Base-by-base conservation (phyloP, 2,329 filamentous ascomycete genomes). In the Alternaria arbusti region DNA sequence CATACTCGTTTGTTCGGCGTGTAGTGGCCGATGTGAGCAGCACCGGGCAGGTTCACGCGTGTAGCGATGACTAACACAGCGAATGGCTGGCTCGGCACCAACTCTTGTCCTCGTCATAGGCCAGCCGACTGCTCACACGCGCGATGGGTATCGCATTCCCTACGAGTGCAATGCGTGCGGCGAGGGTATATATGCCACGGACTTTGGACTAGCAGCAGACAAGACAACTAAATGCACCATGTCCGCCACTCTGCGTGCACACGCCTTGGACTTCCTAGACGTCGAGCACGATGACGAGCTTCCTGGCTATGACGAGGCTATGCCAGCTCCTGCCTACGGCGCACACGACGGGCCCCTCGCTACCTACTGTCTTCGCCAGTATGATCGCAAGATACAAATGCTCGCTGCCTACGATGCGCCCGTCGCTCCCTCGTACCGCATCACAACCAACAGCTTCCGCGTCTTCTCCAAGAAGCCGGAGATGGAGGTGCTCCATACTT, bases 401-500 rank as follows among this genome's bases (percentile, higher is more conserved):
- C 63, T 77, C 11, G 69, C 69, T 11, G 57, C 70, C 2, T 63
- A 69, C 43, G 70, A 69, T 13, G 55, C 68, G 5, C 57, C 63
- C 12, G 28, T 63, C 6, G 60, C 63, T 9, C 54, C 68, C 7
- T 71, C 72, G 12, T 78, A 76, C 64, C 70, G 74, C n/a, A 65
- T 77, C 17, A 67, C 68, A 13, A 69, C 68, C 22, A 69, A 74
- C 32, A 63, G 64, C 32, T 68, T 71, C 40, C 71, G 72, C 9
- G 45, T 75, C 40, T 76, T 79, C 59, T 77, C 74, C 2, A 78
- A 78, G 68, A 79, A 73, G 58, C 68, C 76, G 3, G 74, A 78
- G 46, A 72, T 77, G 64, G 70, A 78, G 44, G 57, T 79, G 28
- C 59, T 73, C 10, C 70, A 74, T 28, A 70, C 70, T 6, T 51